These are phyloP conservation scores for Leonotis leonurus DNA, from an alignment of 257 asterid species.

Conservation along the genomic window DNA sequence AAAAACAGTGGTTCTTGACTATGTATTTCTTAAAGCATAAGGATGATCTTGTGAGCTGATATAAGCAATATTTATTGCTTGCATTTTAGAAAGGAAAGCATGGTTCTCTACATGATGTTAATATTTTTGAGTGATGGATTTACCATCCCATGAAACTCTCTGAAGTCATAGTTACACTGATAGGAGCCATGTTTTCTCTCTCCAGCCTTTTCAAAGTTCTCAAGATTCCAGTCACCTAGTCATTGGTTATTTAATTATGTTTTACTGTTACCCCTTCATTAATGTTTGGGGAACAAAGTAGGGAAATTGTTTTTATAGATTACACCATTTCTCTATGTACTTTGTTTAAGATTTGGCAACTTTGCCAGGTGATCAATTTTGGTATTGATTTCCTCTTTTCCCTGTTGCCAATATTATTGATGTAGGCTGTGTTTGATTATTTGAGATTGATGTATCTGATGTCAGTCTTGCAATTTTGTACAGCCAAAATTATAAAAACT, in stretches of 20 bases:
- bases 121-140: constrained; percentile 28
- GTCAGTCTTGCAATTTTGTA: constrained; percentile 3
- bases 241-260: too few relatives aligned
- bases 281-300: too few relatives aligned
- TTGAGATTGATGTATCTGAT: neutral
- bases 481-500: constrained; percentile 11
- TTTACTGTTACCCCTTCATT: too few relatives aligned
- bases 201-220: neutral
- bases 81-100: neutral
- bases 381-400: constrained; percentile 27
- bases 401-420: constrained; percentile 36
- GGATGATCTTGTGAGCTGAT: too few relatives aligned
- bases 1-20: too few relatives aligned
- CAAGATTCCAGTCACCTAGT: too few relatives aligned
- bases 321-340: too few relatives aligned
- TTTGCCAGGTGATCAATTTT: constrained; percentile 33
- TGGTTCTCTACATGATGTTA: constrained; percentile 35
- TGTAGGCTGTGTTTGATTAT: neutral
- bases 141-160: constrained; percentile 27
- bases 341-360: constrained; percentile 30
- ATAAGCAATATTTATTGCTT: too few relatives aligned
- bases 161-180: constrained; percentile 50
- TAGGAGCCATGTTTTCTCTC: constrained; percentile 11
- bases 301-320: too few relatives aligned
- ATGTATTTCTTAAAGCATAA: too few relatives aligned